A percentile compares a stretch with the other conserved stretches of the same genome.
These are phyloP conservation scores for Botryosphaeria dothidea DNA, from an alignment of 2,329 filamentous ascomycete genomes.

Conservation along the genomic window DNA sequence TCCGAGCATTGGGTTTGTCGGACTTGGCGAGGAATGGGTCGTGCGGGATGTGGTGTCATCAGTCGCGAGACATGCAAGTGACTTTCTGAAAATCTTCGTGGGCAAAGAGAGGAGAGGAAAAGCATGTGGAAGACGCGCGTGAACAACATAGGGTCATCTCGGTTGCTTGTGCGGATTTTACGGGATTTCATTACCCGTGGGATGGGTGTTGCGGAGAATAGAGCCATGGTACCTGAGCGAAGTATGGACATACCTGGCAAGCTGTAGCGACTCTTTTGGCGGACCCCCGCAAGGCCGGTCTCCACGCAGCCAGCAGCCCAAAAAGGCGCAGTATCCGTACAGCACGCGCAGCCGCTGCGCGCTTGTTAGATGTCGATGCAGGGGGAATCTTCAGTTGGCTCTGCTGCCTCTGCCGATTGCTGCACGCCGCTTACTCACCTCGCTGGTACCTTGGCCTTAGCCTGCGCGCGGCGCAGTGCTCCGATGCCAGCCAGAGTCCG, in stretches of 20 bases:
- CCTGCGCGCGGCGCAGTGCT: background rate
- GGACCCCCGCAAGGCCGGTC: background rate
- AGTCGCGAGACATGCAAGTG: background rate
- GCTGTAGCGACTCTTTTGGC: background rate
- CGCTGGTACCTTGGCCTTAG: background rate
- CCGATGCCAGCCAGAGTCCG: slow-evolving; percentile 4
- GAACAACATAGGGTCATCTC: too few relatives aligned
- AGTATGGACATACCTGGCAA: background rate
- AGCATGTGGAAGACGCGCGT: too few relatives aligned
- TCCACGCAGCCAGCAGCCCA: background rate
- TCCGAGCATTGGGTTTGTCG: background rate
- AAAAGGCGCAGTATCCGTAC: too few relatives aligned
- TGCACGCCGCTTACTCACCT: slow-evolving; percentile 7
- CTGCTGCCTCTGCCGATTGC: background rate
- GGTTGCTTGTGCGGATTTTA: too few relatives aligned
- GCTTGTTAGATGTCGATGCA: background rate
- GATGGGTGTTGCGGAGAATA: too few relatives aligned
- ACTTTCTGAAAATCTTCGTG: too few relatives aligned
- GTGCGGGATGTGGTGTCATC: background rate
- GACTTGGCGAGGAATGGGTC: background rate
- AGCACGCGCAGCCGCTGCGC: background rate
- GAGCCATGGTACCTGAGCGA: background rate
- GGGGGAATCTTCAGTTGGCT: background rate
- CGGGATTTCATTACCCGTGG: too few relatives aligned
- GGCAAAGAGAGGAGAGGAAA: too few relatives aligned